A percentile compares a stretch with the other conserved stretches of the same genome.
Evolutionary conservation across 1,284 basidiomycete species (phyloP).

Genomic region (Boletus albobrunnescens): DNA sequence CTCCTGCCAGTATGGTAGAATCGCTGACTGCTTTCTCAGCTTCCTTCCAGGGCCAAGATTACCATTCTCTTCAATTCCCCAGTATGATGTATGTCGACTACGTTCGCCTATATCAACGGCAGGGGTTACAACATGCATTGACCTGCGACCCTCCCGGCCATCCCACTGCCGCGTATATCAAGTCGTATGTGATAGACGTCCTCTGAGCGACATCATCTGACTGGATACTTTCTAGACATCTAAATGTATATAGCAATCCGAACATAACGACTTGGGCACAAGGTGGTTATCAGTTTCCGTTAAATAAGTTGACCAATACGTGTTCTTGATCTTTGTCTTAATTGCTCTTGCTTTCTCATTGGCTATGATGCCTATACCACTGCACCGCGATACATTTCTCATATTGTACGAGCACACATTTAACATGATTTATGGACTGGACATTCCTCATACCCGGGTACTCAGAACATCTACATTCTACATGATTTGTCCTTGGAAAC

Average conservation of each 20-base stretch:
- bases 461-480: slow-evolving; percentile 19
- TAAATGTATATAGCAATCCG: slow-evolving; percentile 62
- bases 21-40: slow-evolving; percentile 31
- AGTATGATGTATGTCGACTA: slow-evolving; percentile 72
- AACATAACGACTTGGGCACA: slow-evolving; percentile 73
- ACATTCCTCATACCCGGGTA: slow-evolving; percentile 10
- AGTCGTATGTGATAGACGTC: slow-evolving; percentile 37
- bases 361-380: slow-evolving; percentile 16
- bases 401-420: slow-evolving; percentile 28
- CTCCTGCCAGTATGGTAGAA: neutral
- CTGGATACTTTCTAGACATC: slow-evolving; percentile 46
- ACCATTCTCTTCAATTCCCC: slow-evolving; percentile 63
- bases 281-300: slow-evolving; percentile 66
- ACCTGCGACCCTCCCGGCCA: slow-evolving; percentile 60
- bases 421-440: slow-evolving; percentile 29
- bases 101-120: slow-evolving; percentile 71
- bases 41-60: slow-evolving; percentile 67
- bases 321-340: slow-evolving; percentile 20
- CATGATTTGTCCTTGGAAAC: slow-evolving; percentile 1
- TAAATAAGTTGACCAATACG: slow-evolving; percentile 62
- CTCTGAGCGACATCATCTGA: slow-evolving; percentile 1
- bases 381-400: slow-evolving; percentile 18
- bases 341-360: slow-evolving; percentile 9
- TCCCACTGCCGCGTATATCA: slow-evolving; percentile 61
- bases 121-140: slow-evolving; percentile 51